Conservation (phyloP, 352 stramenopile genomes). For the Phytophthora uliginosa region DNA sequence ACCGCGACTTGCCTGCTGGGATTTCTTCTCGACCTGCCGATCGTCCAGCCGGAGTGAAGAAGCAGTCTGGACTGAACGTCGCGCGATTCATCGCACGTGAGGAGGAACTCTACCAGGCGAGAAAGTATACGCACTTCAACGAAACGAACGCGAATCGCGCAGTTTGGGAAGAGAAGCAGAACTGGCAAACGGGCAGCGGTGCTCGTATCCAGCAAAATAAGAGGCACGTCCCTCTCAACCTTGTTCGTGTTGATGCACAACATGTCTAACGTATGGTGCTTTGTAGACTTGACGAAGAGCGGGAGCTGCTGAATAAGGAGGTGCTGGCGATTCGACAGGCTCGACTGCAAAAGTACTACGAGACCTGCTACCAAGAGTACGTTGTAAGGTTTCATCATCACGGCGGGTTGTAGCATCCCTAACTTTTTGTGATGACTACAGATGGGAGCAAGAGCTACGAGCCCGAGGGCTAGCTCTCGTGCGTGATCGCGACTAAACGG, state of each 20-base stretch:
- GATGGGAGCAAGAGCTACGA: slow-evolving; percentile 79
- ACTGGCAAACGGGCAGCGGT: slow-evolving; percentile 60
- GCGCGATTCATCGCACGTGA: slow-evolving; percentile 80
- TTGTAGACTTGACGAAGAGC: slow-evolving; percentile 69
- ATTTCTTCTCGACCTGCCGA: slow-evolving; percentile 42
- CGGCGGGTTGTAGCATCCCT: background rate
- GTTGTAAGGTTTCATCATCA: slow-evolving; percentile 6
- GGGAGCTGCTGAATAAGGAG: slow-evolving; percentile 84
- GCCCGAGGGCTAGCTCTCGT: slow-evolving; percentile 78
- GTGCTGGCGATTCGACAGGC: slow-evolving; percentile 70
- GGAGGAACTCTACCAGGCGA: slow-evolving; percentile 76
- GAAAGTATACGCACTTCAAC: slow-evolving; percentile 62
- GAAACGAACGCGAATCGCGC: slow-evolving; percentile 61
- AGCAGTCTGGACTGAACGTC: slow-evolving; percentile 69
- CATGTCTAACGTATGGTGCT: background rate
- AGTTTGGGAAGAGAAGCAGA: slow-evolving; percentile 86
- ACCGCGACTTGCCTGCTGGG: slow-evolving; percentile 61
- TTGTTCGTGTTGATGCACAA: background rate
- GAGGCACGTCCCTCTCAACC: slow-evolving; percentile 36
- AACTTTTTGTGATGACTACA: slow-evolving; percentile 18
- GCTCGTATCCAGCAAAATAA: slow-evolving; percentile 64
- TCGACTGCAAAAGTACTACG: slow-evolving; percentile 79
- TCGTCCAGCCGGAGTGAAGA: slow-evolving; percentile 39
- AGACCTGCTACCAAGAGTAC: slow-evolving; percentile 79
- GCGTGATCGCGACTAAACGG: slow-evolving; percentile 66